phyloP scores from a whole-genome alignment of 176 grass and related monocot species.

The Bothriochloa decipiens region DNA sequence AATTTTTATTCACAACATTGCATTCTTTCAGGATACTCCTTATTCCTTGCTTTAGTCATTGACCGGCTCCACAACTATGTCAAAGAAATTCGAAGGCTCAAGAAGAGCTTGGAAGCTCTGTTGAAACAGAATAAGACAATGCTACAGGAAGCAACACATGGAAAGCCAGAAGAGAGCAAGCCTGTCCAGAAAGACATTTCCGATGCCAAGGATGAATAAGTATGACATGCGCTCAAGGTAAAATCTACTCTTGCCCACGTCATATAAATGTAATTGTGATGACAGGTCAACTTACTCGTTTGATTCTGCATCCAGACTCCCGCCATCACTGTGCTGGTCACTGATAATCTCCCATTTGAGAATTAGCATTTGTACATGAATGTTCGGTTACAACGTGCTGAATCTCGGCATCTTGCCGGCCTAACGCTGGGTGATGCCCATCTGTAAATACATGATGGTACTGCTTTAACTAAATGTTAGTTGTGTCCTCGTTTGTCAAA shows the following conservation, averaged over 20 bases:
- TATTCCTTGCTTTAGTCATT: constrained; percentile 83
- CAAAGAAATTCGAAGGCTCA: constrained; percentile 68
- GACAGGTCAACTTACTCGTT: neutral
- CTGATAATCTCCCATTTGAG: constrained; percentile 8
- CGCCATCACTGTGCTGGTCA: neutral
- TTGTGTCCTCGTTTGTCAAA: neutral
- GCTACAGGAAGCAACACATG: constrained; percentile 63
- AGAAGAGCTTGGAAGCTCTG: constrained; percentile 68
- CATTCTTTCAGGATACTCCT: constrained; percentile 69
- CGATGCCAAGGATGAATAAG: constrained; percentile 51
- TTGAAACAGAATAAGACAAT: constrained; percentile 56
- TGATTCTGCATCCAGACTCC: neutral
- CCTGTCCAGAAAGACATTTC: neutral
- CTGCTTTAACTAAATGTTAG: constrained; percentile 3
- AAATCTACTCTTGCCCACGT: neutral
- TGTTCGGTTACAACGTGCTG: neutral
- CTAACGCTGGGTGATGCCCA: neutral
- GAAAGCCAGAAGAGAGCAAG: constrained; percentile 47
- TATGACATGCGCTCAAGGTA: constrained; percentile 17
- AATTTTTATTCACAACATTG: neutral
- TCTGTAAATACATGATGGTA: constrained; percentile 34
- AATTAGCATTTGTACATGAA: constrained; percentile 14
- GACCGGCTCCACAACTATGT: constrained; percentile 82
- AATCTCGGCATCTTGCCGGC: neutral
- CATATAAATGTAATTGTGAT: neutral